Evolutionary conservation across 2,329 filamentous ascomycete genomes (phyloP).

Genomic region (Colletotrichum tanaceti): DNA sequence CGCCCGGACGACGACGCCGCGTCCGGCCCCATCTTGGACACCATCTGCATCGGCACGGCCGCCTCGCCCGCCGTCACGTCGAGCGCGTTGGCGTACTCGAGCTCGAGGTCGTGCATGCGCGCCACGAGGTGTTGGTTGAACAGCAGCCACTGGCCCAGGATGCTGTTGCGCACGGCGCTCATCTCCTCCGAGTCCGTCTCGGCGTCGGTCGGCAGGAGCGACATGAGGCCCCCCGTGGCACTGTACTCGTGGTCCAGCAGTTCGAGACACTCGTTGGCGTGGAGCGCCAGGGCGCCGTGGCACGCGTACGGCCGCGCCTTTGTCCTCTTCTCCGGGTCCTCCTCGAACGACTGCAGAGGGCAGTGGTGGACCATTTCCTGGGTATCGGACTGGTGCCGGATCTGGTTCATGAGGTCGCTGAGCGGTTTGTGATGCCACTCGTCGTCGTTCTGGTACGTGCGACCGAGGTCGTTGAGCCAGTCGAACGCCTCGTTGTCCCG

Average conservation of each 20-base stretch:
- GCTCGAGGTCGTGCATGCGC: conserved; percentile 69
- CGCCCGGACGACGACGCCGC: conserved; percentile 63
- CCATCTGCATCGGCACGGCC: conserved; percentile 61
- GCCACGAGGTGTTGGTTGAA: conserved; percentile 64
- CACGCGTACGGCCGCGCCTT: conserved; percentile 54
- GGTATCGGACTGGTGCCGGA: conserved; percentile 56
- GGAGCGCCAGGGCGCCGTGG: conserved; percentile 63
- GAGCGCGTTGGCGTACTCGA: conserved; percentile 61
- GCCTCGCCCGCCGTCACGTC: conserved; percentile 64
- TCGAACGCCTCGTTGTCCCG: conserved; percentile 64
- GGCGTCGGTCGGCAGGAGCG: conserved; percentile 61
- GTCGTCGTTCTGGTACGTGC: conserved; percentile 62
- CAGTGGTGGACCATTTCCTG: conserved; percentile 59
- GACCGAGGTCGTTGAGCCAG: conserved; percentile 64
- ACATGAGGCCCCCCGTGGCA: conserved; percentile 66
- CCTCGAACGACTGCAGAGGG: conserved; percentile 51
- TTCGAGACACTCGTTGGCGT: conserved; percentile 70
- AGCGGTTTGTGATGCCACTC: conserved; percentile 60
- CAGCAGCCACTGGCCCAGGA: conserved; percentile 68
- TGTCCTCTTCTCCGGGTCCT: conserved; percentile 42
- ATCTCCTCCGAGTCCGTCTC: conserved; percentile 52
- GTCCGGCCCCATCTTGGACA: conserved; percentile 64
- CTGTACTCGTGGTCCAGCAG: conserved; percentile 69
- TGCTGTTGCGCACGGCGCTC: conserved; percentile 59
- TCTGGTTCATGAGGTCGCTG: conserved; percentile 58